Conservation (phyloP, 495 filamentous ascomycete species). For the Neurospora sp. region DNA sequence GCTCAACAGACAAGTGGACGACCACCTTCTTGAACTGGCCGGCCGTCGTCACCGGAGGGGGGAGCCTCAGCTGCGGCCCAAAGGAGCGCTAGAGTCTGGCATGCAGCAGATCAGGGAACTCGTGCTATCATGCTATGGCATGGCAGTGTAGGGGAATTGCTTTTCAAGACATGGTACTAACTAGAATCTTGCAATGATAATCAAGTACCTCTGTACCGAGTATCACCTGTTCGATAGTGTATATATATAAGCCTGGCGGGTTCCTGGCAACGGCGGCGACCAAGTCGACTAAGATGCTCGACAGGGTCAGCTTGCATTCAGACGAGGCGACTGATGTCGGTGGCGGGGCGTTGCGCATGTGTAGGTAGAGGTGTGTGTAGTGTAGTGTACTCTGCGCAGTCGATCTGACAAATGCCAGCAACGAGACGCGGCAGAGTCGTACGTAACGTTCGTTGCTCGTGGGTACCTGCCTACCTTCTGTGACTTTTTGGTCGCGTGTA, state of each 20-base stretch:
- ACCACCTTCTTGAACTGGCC: neutral
- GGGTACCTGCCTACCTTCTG: neutral
- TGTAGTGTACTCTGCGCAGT: neutral
- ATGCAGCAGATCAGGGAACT: neutral
- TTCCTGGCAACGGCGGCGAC: neutral
- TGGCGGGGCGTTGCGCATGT: neutral
- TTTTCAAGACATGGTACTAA: neutral
- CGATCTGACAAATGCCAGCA: neutral
- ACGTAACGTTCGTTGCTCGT: neutral
- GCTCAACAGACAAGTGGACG: neutral
- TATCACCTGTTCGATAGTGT: neutral
- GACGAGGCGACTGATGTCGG: neutral
- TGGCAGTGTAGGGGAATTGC: neutral
- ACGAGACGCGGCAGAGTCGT: neutral
- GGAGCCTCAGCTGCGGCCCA: neutral
- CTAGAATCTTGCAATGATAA: neutral
- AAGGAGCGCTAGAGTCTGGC: neutral
- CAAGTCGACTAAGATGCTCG: neutral
- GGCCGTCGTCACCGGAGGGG: neutral
- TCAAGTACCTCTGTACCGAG: neutral
- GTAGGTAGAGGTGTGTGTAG: neutral
- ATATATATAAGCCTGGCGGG: neutral
- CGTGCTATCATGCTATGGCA: neutral
- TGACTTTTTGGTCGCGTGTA: neutral
- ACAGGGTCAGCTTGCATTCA: neutral